Evolutionary conservation across 2,329 filamentous ascomycete genomes (phyloP).

Genomic region (Cryphonectria japonica): DNA sequence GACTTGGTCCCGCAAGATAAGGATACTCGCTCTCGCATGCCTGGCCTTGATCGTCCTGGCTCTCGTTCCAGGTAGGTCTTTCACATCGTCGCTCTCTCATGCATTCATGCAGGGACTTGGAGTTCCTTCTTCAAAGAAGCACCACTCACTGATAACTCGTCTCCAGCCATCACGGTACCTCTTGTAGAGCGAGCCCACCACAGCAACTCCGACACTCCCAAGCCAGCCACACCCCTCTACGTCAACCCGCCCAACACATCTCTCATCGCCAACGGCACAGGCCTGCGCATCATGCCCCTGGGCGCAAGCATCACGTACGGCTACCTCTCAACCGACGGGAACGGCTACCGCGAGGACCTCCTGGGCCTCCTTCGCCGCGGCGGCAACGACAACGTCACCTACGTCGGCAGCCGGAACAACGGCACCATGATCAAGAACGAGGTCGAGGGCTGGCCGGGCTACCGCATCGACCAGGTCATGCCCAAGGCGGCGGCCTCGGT

Average conservation of each 20-base stretch:
- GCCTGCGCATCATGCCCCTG: slow-evolving; percentile 49
- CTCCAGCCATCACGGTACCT: slow-evolving; percentile 25
- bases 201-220: neutral
- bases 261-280: slow-evolving; percentile 32
- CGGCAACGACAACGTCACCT: slow-evolving; percentile 41
- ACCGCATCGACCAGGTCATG: slow-evolving; percentile 45
- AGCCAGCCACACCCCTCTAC: neutral
- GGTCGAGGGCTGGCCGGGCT: slow-evolving; percentile 50
- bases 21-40: slow-evolving; percentile 13
- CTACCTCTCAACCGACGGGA: slow-evolving; percentile 40
- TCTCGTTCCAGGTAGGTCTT: slow-evolving; percentile 22
- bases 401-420: slow-evolving; percentile 45
- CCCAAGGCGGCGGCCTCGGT: slow-evolving; percentile 40
- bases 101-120: too few relatives aligned
- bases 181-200: slow-evolving; percentile 5
- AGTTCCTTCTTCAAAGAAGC: neutral
- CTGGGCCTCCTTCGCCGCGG: slow-evolving; percentile 38
- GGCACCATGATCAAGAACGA: slow-evolving; percentile 48
- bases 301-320: slow-evolving; percentile 50
- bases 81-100: neutral
- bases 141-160: neutral
- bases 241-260: slow-evolving; percentile 17
- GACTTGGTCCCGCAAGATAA: slow-evolving; percentile 27
- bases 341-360: slow-evolving; percentile 45
- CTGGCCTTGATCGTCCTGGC: slow-evolving; percentile 17